These are phyloP conservation scores for Pseudozyma flocculosa DNA, from an alignment of 1,284 basidiomycete species.

Conservation along the genomic window DNA sequence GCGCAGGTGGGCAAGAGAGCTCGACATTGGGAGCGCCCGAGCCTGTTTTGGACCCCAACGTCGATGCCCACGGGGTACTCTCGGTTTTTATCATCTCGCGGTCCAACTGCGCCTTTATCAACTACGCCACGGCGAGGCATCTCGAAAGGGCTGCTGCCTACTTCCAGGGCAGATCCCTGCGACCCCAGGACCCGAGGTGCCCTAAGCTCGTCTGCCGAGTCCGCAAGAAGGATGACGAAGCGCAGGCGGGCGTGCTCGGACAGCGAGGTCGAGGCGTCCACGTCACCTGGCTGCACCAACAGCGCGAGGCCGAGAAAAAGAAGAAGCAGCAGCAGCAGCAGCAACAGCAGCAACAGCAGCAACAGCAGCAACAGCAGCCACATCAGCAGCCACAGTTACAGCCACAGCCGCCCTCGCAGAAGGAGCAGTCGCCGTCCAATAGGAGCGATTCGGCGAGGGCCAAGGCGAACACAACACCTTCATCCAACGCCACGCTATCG, in stretches of 20 bases:
- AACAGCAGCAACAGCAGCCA: not conserved
- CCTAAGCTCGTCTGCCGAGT: conserved; percentile 82
- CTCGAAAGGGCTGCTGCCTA: conserved; percentile 70
- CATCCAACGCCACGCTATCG: not conserved
- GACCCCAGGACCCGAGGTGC: conserved; percentile 71
- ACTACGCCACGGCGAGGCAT: conserved; percentile 70
- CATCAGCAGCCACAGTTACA: not conserved
- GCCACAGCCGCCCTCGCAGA: not conserved
- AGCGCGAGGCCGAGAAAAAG: conserved; percentile 47
- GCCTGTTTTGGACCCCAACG: conserved; percentile 4
- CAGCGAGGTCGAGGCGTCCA: conserved; percentile 87
- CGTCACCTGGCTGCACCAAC: conserved; percentile 69
- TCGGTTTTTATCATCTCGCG: conserved; percentile 90
- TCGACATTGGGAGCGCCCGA: too few species aligned
- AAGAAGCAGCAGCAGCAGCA: conserved; percentile 5
- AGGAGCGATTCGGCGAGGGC: not conserved
- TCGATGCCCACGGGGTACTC: conserved; percentile 66
- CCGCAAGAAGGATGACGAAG: conserved; percentile 78
- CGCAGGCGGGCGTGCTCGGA: conserved; percentile 84
- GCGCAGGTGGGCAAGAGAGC: too few species aligned
- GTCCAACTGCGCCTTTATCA: conserved; percentile 90
- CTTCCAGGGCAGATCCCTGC: conserved; percentile 72
- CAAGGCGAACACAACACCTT: too few species aligned
- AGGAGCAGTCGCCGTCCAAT: not conserved
- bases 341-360: too few species aligned